Evolutionary conservation across 2,329 filamentous ascomycete genomes (phyloP).

Genomic region (Trichoderma atroviride): DNA sequence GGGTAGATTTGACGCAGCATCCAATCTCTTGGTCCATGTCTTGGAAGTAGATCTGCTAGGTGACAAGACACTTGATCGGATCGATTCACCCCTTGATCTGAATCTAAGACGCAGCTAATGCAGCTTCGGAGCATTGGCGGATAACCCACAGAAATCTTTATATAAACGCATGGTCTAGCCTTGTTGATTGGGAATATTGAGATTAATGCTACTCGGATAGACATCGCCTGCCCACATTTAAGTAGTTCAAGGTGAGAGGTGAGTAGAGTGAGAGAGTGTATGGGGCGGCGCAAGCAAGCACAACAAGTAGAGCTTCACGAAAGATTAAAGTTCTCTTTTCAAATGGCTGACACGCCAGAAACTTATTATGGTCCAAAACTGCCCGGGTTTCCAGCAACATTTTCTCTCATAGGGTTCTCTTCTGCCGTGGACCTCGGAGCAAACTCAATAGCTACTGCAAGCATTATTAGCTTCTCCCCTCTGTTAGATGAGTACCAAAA

Average conservation of each 20-base stretch:
- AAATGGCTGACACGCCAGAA: not conserved
- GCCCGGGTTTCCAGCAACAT: not conserved
- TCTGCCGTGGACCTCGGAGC: not conserved
- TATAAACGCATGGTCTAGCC: not conserved
- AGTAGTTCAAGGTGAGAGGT: not conserved
- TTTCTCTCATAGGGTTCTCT: not conserved
- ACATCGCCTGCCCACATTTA: not conserved
- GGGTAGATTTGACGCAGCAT: not conserved
- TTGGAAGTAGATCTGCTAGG: not conserved
- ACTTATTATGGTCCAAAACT: constrained; percentile 6
- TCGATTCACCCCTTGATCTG: not conserved
- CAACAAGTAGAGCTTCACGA: no score
- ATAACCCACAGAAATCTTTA: not conserved
- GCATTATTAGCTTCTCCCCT: not conserved
- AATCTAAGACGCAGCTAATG: not conserved
- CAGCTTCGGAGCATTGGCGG: not conserved
- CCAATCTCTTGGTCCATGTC: not conserved
- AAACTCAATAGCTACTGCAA: not conserved
- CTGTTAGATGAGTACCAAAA: not conserved
- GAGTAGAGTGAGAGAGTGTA: no score
- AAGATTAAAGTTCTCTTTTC: not conserved
- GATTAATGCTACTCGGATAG: not conserved
- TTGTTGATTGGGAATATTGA: not conserved
- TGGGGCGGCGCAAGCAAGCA: not conserved
- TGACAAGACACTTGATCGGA: not conserved